Evolutionary conservation across 2,329 filamentous ascomycete genomes (phyloP).

Genomic region (Aspergillus phoenicis): DNA sequence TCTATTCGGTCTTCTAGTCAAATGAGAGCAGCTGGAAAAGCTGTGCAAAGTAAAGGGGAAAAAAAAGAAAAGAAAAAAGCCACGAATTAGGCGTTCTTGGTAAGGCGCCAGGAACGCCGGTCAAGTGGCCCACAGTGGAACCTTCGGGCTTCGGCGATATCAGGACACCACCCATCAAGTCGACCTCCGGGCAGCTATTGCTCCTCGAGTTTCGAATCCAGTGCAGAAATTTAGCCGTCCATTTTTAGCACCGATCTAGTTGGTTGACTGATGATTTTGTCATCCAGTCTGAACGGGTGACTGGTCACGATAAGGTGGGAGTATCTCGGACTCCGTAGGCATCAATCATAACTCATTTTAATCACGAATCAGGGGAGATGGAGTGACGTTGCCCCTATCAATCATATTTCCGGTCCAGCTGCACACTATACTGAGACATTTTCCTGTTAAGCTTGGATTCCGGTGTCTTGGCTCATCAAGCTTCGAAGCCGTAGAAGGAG

Average conservation of each 20-base stretch:
- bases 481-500: conserved; percentile 3
- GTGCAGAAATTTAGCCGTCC: not conserved
- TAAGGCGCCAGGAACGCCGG: not conserved
- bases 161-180: not conserved
- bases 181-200: not conserved
- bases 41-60: not conserved
- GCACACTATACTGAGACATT: conserved; percentile 1
- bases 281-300: not conserved
- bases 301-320: not conserved
- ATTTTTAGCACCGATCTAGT: not conserved
- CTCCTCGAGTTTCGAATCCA: not conserved
- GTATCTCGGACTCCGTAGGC: not conserved
- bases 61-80: not conserved
- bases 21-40: not conserved
- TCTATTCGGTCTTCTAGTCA: not conserved
- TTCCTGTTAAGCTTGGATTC: not conserved
- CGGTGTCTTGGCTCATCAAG: not conserved
- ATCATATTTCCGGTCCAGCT: not conserved
- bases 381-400: not conserved
- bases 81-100: not conserved
- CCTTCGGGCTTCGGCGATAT: not conserved
- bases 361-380: not conserved
- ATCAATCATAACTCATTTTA: not conserved
- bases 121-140: not conserved
- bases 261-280: not conserved